Percentiles rank a stretch among this genome's conserved stretches.
Conservation (phyloP, 306 rosid species). For the Cicer cuneatum region DNA sequence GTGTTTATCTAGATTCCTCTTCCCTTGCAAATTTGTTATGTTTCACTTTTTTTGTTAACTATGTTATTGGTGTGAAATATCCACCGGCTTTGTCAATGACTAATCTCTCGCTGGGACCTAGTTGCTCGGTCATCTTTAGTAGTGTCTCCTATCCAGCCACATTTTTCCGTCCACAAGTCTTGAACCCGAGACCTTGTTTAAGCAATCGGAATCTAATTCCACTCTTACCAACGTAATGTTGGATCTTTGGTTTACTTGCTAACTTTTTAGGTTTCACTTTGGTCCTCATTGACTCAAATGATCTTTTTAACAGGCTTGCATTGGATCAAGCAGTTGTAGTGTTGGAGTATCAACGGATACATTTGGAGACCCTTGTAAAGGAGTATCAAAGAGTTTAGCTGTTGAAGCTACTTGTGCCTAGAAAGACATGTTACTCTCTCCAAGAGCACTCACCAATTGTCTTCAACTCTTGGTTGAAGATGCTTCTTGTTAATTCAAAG, state of each 20-base stretch:
- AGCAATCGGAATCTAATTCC: too few species aligned
- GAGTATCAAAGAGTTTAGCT: conserved; percentile 85
- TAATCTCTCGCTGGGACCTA: too few species aligned
- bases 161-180: too few species aligned
- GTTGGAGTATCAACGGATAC: conserved; percentile 62
- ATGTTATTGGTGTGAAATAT: too few species aligned
- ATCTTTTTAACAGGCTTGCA: conserved; percentile 70
- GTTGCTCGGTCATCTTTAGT: too few species aligned
- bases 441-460: conserved; percentile 21
- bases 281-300: background rate
- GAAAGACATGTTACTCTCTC: conserved; percentile 25
- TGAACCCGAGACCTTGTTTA: too few species aligned
- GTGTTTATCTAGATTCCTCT: conserved; percentile 47
- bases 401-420: conserved; percentile 86
- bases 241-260: too few species aligned
- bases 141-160: too few species aligned
- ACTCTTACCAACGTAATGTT: too few species aligned
- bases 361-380: conserved; percentile 84
- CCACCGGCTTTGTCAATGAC: too few species aligned
- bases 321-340: conserved; percentile 79
- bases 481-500: conserved; percentile 29
- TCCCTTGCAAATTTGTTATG: conserved; percentile 7
- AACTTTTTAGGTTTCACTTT: too few species aligned
- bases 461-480: conserved; percentile 38
- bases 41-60: background rate